Evolutionary conservation across 2,329 filamentous ascomycete genomes (phyloP).

Genomic region (Dothideomycetes sp.): DNA sequence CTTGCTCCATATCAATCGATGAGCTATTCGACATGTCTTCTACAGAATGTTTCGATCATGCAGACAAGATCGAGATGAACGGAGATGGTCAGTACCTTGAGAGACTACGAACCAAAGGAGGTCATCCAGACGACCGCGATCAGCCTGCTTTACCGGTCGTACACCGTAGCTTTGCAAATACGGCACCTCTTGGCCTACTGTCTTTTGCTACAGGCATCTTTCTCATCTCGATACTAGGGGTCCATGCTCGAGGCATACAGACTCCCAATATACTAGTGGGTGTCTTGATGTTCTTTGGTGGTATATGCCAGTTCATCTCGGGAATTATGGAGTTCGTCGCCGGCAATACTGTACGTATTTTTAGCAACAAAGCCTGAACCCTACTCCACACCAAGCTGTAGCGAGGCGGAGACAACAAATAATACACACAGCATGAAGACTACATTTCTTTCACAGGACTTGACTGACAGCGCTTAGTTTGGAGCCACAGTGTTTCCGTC

Average conservation of each 20-base stretch:
- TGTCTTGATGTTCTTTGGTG: conserved; percentile 28
- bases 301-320: conserved; percentile 20
- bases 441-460: no score
- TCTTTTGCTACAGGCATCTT: conserved; percentile 27
- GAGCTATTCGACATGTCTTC: neutral
- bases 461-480: conserved; percentile 12
- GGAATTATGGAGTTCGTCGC: conserved; percentile 18
- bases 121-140: conserved; percentile 8
- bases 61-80: conserved; percentile 1
- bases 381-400: no score
- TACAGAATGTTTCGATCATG: conserved; percentile 4
- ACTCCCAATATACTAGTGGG: conserved; percentile 22
- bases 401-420: no score
- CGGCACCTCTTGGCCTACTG: conserved; percentile 23
- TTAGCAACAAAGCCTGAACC: no score
- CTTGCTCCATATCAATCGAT: no score
- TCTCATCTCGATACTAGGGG: conserved; percentile 14
- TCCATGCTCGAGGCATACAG: conserved; percentile 15
- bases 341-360: conserved; percentile 13
- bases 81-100: conserved; percentile 4
- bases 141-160: conserved; percentile 18
- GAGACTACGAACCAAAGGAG: conserved; percentile 7
- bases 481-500: conserved; percentile 28
- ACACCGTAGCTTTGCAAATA: conserved; percentile 19
- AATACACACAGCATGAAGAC: no score